A percentile compares a stretch with the other conserved stretches of the same genome.
Evolutionary conservation across 331 rosid species (phyloP).

Genomic region (Quercus lobata): DNA sequence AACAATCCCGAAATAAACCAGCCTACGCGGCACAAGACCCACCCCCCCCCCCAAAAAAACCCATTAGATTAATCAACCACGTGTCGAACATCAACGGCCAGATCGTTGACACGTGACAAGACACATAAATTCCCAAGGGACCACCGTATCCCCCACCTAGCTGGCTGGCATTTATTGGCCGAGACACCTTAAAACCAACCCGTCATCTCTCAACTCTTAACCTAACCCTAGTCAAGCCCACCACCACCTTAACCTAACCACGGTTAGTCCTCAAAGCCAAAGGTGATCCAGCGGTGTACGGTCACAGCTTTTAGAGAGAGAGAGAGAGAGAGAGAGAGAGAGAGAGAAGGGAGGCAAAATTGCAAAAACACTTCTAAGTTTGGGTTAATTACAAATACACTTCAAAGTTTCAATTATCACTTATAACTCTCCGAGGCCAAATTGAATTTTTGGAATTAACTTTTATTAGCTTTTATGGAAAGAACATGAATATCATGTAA

Average conservation of each 20-base stretch:
- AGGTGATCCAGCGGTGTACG: constrained; percentile 25
- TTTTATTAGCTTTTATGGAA: no score
- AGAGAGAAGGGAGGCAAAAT: no score
- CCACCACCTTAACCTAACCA: no score
- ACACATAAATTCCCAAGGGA: constrained; percentile 23
- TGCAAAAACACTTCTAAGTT: no score
- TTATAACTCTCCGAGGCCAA: no score
- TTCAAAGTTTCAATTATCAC: no score
- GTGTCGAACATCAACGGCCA: neutral
- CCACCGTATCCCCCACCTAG: constrained; percentile 6
- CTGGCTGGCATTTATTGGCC: constrained; percentile 55
- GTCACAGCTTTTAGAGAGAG: constrained; percentile 6
- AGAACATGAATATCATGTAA: no score
- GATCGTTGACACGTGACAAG: constrained; percentile 24
- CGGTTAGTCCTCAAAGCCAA: neutral
- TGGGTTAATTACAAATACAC: no score
- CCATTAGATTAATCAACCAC: constrained; percentile 18
- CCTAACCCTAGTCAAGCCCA: constrained; percentile 25
- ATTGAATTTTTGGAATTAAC: no score
- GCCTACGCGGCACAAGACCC: no score
- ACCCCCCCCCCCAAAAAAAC: no score
- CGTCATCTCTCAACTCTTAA: neutral
- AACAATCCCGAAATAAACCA: neutral
- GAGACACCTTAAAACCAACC: neutral
- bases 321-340: no score